Evolutionary conservation across 164 flowering plant species (phyloP), one percentile per base, ranked within the genome.

Genomic region (Litsea cubeba): DNA sequence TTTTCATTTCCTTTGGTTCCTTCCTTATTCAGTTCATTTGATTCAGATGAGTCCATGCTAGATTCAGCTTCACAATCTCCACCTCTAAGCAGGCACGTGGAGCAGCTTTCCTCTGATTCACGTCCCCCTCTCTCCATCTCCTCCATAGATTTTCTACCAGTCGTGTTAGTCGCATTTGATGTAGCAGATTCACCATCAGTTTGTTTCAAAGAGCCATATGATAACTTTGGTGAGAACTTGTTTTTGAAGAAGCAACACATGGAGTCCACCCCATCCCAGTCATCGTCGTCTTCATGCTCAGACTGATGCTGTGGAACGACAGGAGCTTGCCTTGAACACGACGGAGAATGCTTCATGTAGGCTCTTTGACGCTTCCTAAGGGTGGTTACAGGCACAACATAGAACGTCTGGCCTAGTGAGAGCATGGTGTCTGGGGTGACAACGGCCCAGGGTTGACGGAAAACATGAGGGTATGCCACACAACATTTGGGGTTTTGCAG

Each of bases 311-410:
- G 18, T 28, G 35, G 15, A 40, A 8, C 10, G 11, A 40, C 1
- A 30, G 46, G 69, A 24, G 72, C 50, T 24, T 23, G 22, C 62
- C 18, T 70, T 11, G 62, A 8, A n/a, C 5, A 1, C 5, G 66
- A 75, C 1, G 68, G 68, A 6, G 83, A 78, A 5, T 46, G 72
- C 51, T 49, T 77, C 12, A 5, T 1, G 20, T 82, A 67, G 18
- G 24, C 71, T 1, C 78, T 70, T 51, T 83, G 93, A 22, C 87
- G 88, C 77, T 83, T 87, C 23, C 84, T 78, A 28, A 88, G 71
- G 5, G 89, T 90, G 76, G 76, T 76, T 12, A 84, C 40, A 12
- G 92, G 94, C 6, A 90, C 91, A 2, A 88, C 84, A 50, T 84
- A 85, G 79, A 72, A 87, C 69, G 85, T 90, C 23, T 86, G 81